These are phyloP conservation scores for Crithidia acanthocephali DNA, from an alignment of 208 protist genomes.

Conservation along the genomic window DNA sequence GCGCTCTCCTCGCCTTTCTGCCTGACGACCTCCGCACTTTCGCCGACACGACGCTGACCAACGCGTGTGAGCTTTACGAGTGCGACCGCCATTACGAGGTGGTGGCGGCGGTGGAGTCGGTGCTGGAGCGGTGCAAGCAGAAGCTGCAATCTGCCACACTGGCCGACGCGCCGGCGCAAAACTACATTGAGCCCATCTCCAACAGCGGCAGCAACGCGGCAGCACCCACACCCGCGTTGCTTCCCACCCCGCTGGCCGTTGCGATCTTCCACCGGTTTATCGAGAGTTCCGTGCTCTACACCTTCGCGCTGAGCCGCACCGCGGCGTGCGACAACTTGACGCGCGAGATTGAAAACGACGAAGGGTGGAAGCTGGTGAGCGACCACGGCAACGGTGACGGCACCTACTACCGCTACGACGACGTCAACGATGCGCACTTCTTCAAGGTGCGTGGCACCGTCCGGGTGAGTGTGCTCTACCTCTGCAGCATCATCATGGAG, in stretches of 20 bases:
- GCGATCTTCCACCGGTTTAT: conserved; percentile 49
- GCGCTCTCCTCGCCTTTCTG: conserved; percentile 21
- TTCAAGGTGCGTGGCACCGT: conserved; percentile 58
- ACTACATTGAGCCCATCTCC: conserved; percentile 20
- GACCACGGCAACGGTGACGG: conserved; percentile 33
- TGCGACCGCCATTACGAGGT: conserved; percentile 64
- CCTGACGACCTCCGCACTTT: conserved; percentile 13
- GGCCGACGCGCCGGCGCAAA: conserved; percentile 19
- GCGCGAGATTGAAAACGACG: conserved; percentile 36
- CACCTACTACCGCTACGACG: conserved; percentile 56
- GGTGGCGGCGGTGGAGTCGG: conserved; percentile 35
- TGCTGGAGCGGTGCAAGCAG: conserved; percentile 26
- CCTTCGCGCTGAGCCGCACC: conserved; percentile 25
- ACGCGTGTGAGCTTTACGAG: conserved; percentile 40
- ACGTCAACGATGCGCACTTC: conserved; percentile 42
- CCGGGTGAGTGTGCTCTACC: conserved; percentile 41
- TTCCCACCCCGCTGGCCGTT: conserved; percentile 39
- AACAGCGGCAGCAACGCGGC: not conserved
- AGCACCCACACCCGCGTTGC: conserved; percentile 12
- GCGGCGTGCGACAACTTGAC: conserved; percentile 38
- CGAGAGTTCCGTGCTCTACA: conserved; percentile 39
- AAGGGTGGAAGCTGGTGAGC: conserved; percentile 35
- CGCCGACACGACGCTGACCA: conserved; percentile 16
- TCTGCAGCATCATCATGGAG: conserved; percentile 55
- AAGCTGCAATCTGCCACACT: conserved; percentile 31